Evolutionary conservation across 805 yeast genomes (phyloP).

Genomic region (Hanseniaspora occidentalis): DNA sequence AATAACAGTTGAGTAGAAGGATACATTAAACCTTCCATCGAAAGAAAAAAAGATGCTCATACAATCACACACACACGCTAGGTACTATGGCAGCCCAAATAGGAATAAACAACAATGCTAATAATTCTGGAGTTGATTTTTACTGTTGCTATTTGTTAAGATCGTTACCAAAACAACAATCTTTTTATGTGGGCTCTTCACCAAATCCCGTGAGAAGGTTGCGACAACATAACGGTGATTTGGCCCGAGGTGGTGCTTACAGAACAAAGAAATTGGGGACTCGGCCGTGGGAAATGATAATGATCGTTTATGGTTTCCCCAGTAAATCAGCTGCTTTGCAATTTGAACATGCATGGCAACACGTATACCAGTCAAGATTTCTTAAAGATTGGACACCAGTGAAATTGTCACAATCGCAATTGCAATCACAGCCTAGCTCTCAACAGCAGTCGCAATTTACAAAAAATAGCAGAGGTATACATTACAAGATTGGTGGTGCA

Average conservation of each 20-base stretch:
- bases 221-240: constrained; percentile 68
- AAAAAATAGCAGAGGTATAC: constrained; percentile 29
- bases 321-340: constrained; percentile 57
- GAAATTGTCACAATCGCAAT: constrained; percentile 4
- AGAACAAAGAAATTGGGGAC: constrained; percentile 43
- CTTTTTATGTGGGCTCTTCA: constrained; percentile 72
- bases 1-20: no score
- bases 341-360: constrained; percentile 83
- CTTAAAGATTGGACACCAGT: constrained; percentile 27
- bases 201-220: constrained; percentile 61
- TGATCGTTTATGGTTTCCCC: constrained; percentile 61
- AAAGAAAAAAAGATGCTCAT: no score
- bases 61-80: no score
- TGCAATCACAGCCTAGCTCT: constrained; percentile 7
- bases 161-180: constrained; percentile 41
- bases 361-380: constrained; percentile 52
- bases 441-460: not conserved
- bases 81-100: not conserved
- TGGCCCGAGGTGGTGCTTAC: constrained; percentile 54
- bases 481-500: constrained; percentile 36
- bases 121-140: constrained; percentile 18
- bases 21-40: no score
- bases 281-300: constrained; percentile 65
- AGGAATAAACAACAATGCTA: not conserved
- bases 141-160: constrained; percentile 65